These are phyloP conservation scores for Aspergillus transmontanensis DNA, from an alignment of 2,329 filamentous ascomycete genomes.

Conservation along the genomic window DNA sequence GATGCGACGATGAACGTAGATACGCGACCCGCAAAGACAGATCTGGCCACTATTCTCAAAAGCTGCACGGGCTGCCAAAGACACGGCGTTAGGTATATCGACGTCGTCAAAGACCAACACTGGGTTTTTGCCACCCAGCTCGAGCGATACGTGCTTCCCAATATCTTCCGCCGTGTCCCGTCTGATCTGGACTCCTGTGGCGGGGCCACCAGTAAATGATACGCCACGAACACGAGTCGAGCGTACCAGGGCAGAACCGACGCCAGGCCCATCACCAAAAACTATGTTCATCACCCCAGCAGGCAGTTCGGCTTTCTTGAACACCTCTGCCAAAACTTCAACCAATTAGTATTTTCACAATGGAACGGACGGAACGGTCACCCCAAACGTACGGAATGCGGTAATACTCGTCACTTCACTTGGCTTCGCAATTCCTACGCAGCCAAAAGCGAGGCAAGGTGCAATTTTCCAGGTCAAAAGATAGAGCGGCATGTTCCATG, in stretches of 20 bases:
- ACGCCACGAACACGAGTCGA: constrained; percentile 38
- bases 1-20: constrained; percentile 60
- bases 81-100: constrained; percentile 67
- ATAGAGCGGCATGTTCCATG: too few species aligned
- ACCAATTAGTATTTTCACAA: too few species aligned
- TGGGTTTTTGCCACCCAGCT: constrained; percentile 66
- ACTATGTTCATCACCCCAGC: constrained; percentile 38
- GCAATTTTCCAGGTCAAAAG: too few species aligned
- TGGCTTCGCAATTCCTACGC: too few species aligned
- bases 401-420: too few species aligned
- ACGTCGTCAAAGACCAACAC: constrained; percentile 67
- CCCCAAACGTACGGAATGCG: too few species aligned
- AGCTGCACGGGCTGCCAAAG: constrained; percentile 63
- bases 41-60: constrained; percentile 45
- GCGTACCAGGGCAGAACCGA: constrained; percentile 32
- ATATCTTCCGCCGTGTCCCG: constrained; percentile 40
- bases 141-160: constrained; percentile 38
- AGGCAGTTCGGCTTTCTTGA: constrained; percentile 12
- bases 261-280: constrained; percentile 33
- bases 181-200: constrained; percentile 33
- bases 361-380: too few species aligned
- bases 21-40: constrained; percentile 38
- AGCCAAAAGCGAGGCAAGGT: too few species aligned
- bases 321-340: too few species aligned
- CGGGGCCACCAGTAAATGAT: constrained; percentile 37